These are phyloP conservation scores for Leccinellum albellum DNA, from an alignment of 768 basidiomycete species.

Conservation along the genomic window DNA sequence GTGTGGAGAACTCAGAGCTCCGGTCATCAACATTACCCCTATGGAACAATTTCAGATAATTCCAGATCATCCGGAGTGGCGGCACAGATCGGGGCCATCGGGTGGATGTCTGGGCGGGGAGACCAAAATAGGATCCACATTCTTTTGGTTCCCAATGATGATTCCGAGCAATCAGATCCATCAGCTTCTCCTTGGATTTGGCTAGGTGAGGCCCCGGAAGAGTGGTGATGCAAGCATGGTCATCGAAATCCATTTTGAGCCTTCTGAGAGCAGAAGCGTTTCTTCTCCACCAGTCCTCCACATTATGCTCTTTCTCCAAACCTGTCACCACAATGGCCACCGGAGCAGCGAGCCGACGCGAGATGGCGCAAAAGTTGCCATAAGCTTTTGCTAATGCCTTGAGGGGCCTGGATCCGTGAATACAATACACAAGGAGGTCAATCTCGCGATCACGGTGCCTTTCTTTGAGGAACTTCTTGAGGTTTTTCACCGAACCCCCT, in stretches of 20 bases:
- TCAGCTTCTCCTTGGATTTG: constrained; percentile 13
- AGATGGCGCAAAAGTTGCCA: constrained; percentile 29
- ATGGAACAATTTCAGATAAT: too few species aligned
- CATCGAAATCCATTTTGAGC: constrained; percentile 33
- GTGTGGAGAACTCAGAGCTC: constrained; percentile 3
- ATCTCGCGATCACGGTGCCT: constrained; percentile 26
- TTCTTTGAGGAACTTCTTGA: constrained; percentile 21
- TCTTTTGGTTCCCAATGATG: constrained; percentile 5
- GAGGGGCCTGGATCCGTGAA: constrained; percentile 34
- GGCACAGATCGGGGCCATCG: neutral
- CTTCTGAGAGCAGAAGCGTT: constrained; percentile 27
- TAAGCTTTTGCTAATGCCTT: constrained; percentile 31
- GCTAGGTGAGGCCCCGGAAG: constrained; percentile 2
- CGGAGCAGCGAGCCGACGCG: constrained; percentile 36
- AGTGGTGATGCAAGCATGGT: constrained; percentile 38
- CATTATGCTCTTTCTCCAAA: constrained; percentile 26
- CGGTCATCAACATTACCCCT: neutral
- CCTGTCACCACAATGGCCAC: constrained; percentile 33
- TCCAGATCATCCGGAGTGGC: too few species aligned
- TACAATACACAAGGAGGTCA: constrained; percentile 38
- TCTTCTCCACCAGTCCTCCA: constrained; percentile 31
- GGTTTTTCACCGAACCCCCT: constrained; percentile 8
- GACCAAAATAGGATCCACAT: constrained; percentile 10
- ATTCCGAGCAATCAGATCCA: constrained; percentile 8
- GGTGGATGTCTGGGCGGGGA: neutral